A percentile compares a stretch with the other conserved stretches of the same genome.
Conservation (phyloP, 768 basidiomycete genomes). For the Mycena vitilis region DNA sequence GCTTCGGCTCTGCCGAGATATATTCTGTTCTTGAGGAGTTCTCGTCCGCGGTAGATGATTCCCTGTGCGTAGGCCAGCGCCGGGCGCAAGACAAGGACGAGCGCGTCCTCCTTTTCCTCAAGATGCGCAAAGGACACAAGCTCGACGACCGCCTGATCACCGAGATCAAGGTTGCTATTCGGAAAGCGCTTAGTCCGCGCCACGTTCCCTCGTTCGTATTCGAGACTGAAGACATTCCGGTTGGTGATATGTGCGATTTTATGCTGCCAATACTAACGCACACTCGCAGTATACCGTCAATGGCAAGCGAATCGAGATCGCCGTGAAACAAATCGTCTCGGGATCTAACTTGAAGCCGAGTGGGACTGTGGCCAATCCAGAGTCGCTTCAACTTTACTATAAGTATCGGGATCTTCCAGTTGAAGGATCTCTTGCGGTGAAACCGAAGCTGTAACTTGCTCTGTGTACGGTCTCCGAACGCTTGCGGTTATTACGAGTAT, state of each 20-base stretch:
- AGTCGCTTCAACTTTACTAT: slow-evolving; percentile 72
- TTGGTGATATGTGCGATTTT: slow-evolving; percentile 48
- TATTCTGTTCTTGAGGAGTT: slow-evolving; percentile 77
- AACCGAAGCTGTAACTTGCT: slow-evolving; percentile 32
- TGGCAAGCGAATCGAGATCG: slow-evolving; percentile 84
- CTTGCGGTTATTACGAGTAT: no score
- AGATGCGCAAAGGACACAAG: slow-evolving; percentile 63
- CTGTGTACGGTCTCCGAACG: not conserved
- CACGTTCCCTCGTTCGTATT: slow-evolving; percentile 82
- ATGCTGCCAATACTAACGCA: not conserved
- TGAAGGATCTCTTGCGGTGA: slow-evolving; percentile 4
- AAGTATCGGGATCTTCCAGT: slow-evolving; percentile 66
- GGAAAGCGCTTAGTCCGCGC: slow-evolving; percentile 69
- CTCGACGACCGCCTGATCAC: slow-evolving; percentile 58
- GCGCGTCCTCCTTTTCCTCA: slow-evolving; percentile 80
- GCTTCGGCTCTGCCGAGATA: slow-evolving; percentile 88
- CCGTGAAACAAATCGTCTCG: slow-evolving; percentile 83
- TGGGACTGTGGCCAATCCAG: slow-evolving; percentile 81
- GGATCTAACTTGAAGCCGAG: slow-evolving; percentile 73
- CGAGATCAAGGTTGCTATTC: slow-evolving; percentile 68
- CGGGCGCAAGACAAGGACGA: slow-evolving; percentile 74
- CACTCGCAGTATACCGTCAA: slow-evolving; percentile 74
- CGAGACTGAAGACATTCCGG: slow-evolving; percentile 74
- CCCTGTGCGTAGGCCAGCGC: slow-evolving; percentile 79
- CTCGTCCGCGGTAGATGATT: slow-evolving; percentile 67